phyloP scores from a whole-genome alignment of 371 early-diverging fungal genomes.

The Parasitella parasitica region DNA sequence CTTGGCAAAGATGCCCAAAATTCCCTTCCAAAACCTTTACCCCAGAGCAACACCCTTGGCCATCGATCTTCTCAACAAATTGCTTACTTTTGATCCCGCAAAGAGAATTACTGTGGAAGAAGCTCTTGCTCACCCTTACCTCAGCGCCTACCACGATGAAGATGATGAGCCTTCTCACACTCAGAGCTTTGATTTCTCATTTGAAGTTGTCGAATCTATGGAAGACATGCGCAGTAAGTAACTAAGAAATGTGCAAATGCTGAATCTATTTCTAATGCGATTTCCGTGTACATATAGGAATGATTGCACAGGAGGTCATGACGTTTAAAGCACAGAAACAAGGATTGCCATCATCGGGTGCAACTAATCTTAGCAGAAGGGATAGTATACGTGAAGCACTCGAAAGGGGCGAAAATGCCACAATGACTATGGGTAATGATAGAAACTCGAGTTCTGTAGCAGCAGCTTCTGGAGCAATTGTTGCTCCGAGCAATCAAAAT shows the following conservation, averaged over 20 bases:
- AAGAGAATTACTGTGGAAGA: slow-evolving; percentile 84
- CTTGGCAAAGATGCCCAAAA: slow-evolving; percentile 84
- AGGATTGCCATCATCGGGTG: slow-evolving; percentile 24
- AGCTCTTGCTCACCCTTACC: slow-evolving; percentile 81
- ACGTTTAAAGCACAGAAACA: slow-evolving; percentile 58
- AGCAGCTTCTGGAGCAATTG: slow-evolving; percentile 18
- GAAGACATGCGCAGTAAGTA: slow-evolving; percentile 82
- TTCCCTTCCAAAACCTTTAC: slow-evolving; percentile 84
- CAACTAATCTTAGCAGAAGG: slow-evolving; percentile 49
- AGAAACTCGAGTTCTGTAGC: slow-evolving; percentile 12
- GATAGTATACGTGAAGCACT: slow-evolving; percentile 48
- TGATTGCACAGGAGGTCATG: slow-evolving; percentile 90
- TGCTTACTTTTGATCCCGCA: slow-evolving; percentile 81
- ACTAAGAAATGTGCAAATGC: background rate
- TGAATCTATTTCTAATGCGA: background rate
- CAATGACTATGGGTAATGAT: slow-evolving; percentile 10
- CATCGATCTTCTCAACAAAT: slow-evolving; percentile 77
- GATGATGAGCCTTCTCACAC: slow-evolving; percentile 78
- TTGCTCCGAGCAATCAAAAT: slow-evolving; percentile 15
- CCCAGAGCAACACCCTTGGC: slow-evolving; percentile 73
- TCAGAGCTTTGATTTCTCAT: slow-evolving; percentile 87
- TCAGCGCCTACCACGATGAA: slow-evolving; percentile 75
- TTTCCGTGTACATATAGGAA: slow-evolving; percentile 6
- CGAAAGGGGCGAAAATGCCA: slow-evolving; percentile 41
- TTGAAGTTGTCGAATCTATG: slow-evolving; percentile 84